A percentile compares a stretch with the other conserved stretches of the same genome.
These are phyloP conservation scores for Chlorella variabilis DNA, from an alignment of 163 green algal genomes.

Conservation along the genomic window DNA sequence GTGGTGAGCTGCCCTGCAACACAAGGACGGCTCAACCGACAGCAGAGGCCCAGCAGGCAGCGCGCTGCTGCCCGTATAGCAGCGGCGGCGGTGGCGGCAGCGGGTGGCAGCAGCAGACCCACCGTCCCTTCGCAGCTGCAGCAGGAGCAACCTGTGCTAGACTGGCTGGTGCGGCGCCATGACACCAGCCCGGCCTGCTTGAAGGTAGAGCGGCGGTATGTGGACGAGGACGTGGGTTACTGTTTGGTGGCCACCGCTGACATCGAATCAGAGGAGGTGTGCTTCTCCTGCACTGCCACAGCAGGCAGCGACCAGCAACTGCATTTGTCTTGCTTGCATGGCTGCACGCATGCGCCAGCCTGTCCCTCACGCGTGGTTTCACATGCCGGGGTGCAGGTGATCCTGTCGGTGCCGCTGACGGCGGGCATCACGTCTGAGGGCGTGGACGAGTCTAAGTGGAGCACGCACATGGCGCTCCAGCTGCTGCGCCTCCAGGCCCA, in stretches of 20 bases:
- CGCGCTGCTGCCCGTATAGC: too few species aligned
- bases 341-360: too few species aligned
- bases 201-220: conserved; percentile 33
- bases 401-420: conserved; percentile 36
- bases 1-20: neutral
- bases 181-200: neutral
- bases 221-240: neutral
- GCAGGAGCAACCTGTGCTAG: too few species aligned
- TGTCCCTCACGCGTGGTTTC: too few species aligned
- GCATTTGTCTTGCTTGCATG: too few species aligned
- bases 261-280: conserved; percentile 28
- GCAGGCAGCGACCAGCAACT: too few species aligned
- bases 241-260: conserved; percentile 31
- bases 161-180: conserved; percentile 11
- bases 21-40: too few species aligned
- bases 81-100: too few species aligned
- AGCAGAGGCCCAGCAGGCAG: too few species aligned
- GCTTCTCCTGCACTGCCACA: too few species aligned
- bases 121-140: too few species aligned
- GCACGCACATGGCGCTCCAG: conserved; percentile 14
- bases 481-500: neutral
- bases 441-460: conserved; percentile 24
- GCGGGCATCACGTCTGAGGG: conserved; percentile 32
- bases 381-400: conserved; percentile 15
- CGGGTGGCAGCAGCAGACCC: too few species aligned